These are phyloP conservation scores for Termitomyces sp. DNA, from an alignment of 1,284 basidiomycete species.

Conservation along the genomic window DNA sequence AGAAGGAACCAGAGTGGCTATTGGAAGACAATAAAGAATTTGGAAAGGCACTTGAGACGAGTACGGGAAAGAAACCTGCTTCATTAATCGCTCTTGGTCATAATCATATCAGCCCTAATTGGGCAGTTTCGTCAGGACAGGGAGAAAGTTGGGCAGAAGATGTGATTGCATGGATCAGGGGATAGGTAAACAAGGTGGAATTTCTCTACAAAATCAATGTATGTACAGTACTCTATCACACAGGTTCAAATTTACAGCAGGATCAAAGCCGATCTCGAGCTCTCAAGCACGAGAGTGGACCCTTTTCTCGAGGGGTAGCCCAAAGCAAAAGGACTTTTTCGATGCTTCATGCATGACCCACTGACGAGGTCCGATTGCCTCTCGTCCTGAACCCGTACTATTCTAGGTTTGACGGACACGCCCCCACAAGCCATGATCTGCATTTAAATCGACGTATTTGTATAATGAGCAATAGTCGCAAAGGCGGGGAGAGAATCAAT, in stretches of 20 bases:
- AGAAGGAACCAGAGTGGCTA: conserved; percentile 46
- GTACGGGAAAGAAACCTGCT: conserved; percentile 21
- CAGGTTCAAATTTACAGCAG: background rate
- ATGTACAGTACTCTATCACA: background rate
- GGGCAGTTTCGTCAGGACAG: conserved; percentile 44
- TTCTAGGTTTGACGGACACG: background rate
- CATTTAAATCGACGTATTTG: background rate
- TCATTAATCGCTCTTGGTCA: conserved; percentile 44
- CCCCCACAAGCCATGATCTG: background rate
- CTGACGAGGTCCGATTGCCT: background rate
- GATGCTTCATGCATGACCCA: background rate
- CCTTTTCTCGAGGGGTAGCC: background rate
- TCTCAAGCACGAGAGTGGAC: background rate
- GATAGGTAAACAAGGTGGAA: background rate
- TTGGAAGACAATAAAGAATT: conserved; percentile 29
- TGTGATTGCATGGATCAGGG: conserved; percentile 40
- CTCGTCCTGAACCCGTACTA: background rate
- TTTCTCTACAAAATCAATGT: background rate
- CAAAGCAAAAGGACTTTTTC: background rate
- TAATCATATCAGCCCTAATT: conserved; percentile 57
- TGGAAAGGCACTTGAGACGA: conserved; percentile 28
- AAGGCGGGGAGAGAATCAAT: background rate
- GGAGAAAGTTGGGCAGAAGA: conserved; percentile 60
- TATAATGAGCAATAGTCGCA: background rate
- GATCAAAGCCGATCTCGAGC: background rate